Conservation (phyloP, 1,284 basidiomycete species). For the Binderoboletus segoi region DNA sequence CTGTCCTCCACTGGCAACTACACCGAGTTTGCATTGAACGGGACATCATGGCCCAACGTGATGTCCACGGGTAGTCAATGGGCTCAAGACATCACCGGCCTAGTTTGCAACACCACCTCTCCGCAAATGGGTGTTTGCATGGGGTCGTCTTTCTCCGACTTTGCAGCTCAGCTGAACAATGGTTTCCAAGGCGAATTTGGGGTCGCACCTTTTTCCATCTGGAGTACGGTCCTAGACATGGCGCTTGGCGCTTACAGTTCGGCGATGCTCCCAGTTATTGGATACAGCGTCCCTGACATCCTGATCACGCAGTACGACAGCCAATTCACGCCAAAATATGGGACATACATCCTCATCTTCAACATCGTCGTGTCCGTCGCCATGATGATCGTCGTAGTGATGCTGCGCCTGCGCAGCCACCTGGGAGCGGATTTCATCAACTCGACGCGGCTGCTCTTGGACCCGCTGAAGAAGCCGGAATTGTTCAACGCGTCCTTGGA, state of each 20-base stretch:
- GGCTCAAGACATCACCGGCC: conserved; percentile 15
- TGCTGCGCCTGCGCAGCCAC: conserved; percentile 3
- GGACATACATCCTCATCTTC: conserved; percentile 7
- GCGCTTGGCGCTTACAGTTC: conserved; percentile 7
- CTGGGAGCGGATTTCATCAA: conserved; percentile 15
- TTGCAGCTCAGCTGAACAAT: not conserved
- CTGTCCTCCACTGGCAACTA: conserved; percentile 8
- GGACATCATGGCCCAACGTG: conserved; percentile 17
- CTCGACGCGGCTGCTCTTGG: conserved; percentile 8
- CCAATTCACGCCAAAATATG: not conserved
- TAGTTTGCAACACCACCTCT: conserved; percentile 16
- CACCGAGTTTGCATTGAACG: conserved; percentile 15
- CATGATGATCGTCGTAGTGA: conserved; percentile 8
- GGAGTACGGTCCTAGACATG: conserved; percentile 7
- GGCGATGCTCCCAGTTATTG: not conserved
- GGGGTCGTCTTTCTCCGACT: not conserved
- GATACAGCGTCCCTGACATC: not conserved
- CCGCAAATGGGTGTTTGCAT: not conserved
- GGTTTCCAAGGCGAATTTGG: accelerated
- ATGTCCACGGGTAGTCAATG: conserved; percentile 15
- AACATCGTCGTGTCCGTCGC: conserved; percentile 10
- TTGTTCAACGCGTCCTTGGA: conserved; percentile 13
- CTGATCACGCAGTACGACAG: not conserved
- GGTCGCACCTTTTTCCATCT: not conserved
- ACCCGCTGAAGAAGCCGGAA: conserved; percentile 7